phyloP scores from a whole-genome alignment of 2,329 filamentous ascomycete genomes.

The Ophiostoma sp. region DNA sequence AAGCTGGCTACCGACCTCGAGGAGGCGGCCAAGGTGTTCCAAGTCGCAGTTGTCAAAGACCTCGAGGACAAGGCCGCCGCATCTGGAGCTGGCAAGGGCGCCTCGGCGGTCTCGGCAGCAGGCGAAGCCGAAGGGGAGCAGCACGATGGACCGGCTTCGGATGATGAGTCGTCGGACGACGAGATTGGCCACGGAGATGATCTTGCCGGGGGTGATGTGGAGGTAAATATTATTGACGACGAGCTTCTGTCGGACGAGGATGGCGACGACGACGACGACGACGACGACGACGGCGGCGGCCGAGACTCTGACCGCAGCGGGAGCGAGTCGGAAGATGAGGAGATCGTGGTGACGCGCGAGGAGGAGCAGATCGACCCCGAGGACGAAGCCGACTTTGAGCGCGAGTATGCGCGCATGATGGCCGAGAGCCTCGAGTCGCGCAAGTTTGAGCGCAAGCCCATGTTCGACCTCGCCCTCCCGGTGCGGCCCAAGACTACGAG shows the following conservation, averaged over 20 bases:
- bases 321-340: slow-evolving; percentile 72
- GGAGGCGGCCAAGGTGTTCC: slow-evolving; percentile 77
- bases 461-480: slow-evolving; percentile 96
- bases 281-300: slow-evolving; percentile 46
- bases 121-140: slow-evolving; percentile 8
- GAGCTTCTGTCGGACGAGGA: slow-evolving; percentile 51
- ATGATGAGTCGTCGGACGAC: slow-evolving; percentile 81
- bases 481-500: slow-evolving; percentile 60
- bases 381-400: slow-evolving; percentile 93
- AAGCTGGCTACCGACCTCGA: slow-evolving; percentile 74
- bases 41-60: slow-evolving; percentile 82
- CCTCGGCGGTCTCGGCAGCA: not conserved
- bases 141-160: slow-evolving; percentile 71
- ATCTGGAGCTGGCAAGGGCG: slow-evolving; percentile 41
- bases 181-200: slow-evolving; percentile 65
- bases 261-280: slow-evolving; percentile 52
- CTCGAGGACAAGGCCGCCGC: slow-evolving; percentile 74
- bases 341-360: slow-evolving; percentile 84
- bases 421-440: slow-evolving; percentile 80
- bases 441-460: slow-evolving; percentile 88
- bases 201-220: slow-evolving; percentile 54
- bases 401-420: slow-evolving; percentile 98
- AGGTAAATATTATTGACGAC: slow-evolving; percentile 45
- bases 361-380: slow-evolving; percentile 89
- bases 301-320: slow-evolving; percentile 34